Percentiles rank a stretch among this genome's conserved stretches.
phyloP scores from a whole-genome alignment of 2,329 filamentous ascomycete species.

The Neofusicoccum kwambonambiense region DNA sequence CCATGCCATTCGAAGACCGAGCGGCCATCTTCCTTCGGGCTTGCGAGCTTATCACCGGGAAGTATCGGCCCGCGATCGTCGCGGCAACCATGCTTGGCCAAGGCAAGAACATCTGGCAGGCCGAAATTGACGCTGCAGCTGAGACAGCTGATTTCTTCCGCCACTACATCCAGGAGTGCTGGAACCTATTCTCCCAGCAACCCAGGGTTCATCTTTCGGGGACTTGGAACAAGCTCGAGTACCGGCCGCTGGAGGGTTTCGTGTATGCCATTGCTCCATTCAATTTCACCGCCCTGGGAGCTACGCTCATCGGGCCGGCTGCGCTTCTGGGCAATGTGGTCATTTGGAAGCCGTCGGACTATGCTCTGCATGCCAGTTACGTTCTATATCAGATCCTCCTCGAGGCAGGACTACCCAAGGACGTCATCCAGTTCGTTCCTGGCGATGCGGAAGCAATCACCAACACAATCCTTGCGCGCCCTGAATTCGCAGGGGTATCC shows the following conservation, averaged over 20 bases:
- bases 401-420: conserved; percentile 82
- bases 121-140: conserved; percentile 94
- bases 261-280: conserved; percentile 93
- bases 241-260: conserved; percentile 90
- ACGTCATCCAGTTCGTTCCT: conserved; percentile 91
- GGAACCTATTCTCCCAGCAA: not conserved
- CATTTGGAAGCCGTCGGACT: conserved; percentile 90
- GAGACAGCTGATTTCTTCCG: conserved; percentile 90
- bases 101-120: conserved; percentile 98
- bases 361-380: conserved; percentile 83
- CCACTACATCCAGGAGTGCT: conserved; percentile 68
- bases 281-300: conserved; percentile 94
- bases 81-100: conserved; percentile 93
- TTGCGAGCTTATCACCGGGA: conserved; percentile 81
- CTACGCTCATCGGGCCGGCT: conserved; percentile 78
- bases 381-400: conserved; percentile 85
- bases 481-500: conserved; percentile 84
- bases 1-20: conserved; percentile 82
- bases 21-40: conserved; percentile 95
- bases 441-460: conserved; percentile 85
- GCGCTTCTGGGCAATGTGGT: conserved; percentile 92
- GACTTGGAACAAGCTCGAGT: conserved; percentile 58
- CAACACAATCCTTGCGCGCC: conserved; percentile 70
- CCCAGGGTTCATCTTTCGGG: conserved; percentile 43
- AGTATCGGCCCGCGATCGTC: conserved; percentile 96